Evolutionary conservation across 768 basidiomycete genomes (phyloP).

Genomic region (Mrakia frigida): DNA sequence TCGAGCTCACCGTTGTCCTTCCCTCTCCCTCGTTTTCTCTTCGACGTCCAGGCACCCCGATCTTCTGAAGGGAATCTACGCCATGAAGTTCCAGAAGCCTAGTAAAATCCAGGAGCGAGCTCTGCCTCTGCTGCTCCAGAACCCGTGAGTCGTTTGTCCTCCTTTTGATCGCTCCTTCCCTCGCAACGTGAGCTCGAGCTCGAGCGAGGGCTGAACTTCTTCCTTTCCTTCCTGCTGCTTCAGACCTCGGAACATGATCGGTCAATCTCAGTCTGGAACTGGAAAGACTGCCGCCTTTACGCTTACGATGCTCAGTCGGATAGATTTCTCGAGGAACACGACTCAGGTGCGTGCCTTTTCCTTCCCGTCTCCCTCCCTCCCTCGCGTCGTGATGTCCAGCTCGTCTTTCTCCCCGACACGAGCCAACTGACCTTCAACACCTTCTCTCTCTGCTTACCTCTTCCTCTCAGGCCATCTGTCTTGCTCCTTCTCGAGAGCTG

Average conservation of each 20-base stretch:
- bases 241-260: slow-evolving; percentile 98
- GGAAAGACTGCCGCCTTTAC: slow-evolving; percentile 99
- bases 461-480: slow-evolving; percentile 70
- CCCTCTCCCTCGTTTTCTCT: background rate
- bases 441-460: background rate
- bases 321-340: slow-evolving; percentile 74
- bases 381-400: background rate
- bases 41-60: slow-evolving; percentile 74
- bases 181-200: background rate
- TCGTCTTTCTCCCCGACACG: no score
- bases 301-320: slow-evolving; percentile 89
- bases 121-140: slow-evolving; percentile 76
- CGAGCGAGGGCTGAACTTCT: background rate
- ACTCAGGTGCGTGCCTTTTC: slow-evolving; percentile 60
- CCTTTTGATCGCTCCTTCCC: slow-evolving; percentile 50
- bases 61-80: slow-evolving; percentile 86
- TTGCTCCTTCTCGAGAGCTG: slow-evolving; percentile 95
- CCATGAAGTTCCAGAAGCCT: slow-evolving; percentile 93
- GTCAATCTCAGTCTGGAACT: slow-evolving; percentile 97
- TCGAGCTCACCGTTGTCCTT: background rate
- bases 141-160: slow-evolving; percentile 73
- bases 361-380: background rate
- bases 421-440: no score
- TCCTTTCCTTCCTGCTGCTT: background rate
- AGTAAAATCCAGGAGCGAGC: slow-evolving; percentile 99